Conservation (phyloP, 495 filamentous ascomycete genomes). For the Penicillium roqueforti region DNA sequence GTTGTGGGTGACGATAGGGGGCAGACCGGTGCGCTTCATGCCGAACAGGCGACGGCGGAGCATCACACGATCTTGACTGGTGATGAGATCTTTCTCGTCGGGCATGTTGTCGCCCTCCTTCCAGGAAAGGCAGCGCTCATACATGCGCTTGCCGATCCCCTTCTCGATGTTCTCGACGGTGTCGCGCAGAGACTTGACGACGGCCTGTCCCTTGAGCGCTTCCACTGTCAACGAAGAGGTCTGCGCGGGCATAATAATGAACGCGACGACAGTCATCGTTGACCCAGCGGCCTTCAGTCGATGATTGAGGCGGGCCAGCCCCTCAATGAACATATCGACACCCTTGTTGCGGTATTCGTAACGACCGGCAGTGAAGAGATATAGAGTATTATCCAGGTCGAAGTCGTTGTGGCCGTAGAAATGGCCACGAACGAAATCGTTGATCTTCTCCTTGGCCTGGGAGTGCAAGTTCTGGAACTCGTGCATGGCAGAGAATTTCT, state of each 20-base stretch:
- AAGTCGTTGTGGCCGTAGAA: constrained; percentile 99
- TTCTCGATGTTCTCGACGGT: constrained; percentile 86
- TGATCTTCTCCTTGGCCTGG: constrained; percentile 93
- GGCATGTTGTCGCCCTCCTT: constrained; percentile 89
- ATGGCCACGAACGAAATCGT: constrained; percentile 96
- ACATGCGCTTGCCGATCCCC: constrained; percentile 87
- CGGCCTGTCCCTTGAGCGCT: constrained; percentile 91
- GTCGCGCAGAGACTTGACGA: constrained; percentile 92
- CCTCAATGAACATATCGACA: constrained; percentile 99
- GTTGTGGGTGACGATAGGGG: constrained; percentile 98
- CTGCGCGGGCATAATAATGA: constrained; percentile 98
- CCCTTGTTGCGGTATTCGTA: constrained; percentile 99
- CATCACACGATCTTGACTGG: constrained; percentile 86
- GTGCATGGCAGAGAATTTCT: constrained; percentile 97
- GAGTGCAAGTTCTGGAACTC: constrained; percentile 99
- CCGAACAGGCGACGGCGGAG: constrained; percentile 87
- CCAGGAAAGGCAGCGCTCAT: constrained; percentile 89
- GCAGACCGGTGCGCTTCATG: constrained; percentile 86
- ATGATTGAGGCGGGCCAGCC: constrained; percentile 89
- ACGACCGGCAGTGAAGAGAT: constrained; percentile 92
- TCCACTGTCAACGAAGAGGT: constrained; percentile 96
- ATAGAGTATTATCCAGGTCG: constrained; percentile 93
- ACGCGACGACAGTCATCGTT: constrained; percentile 95
- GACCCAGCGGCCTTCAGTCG: constrained; percentile 78
- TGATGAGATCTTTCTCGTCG: constrained; percentile 92